A percentile compares a stretch with the other conserved stretches of the same genome.
Conservation (phyloP, 1,284 basidiomycete genomes). For the Tremellales sp. region DNA sequence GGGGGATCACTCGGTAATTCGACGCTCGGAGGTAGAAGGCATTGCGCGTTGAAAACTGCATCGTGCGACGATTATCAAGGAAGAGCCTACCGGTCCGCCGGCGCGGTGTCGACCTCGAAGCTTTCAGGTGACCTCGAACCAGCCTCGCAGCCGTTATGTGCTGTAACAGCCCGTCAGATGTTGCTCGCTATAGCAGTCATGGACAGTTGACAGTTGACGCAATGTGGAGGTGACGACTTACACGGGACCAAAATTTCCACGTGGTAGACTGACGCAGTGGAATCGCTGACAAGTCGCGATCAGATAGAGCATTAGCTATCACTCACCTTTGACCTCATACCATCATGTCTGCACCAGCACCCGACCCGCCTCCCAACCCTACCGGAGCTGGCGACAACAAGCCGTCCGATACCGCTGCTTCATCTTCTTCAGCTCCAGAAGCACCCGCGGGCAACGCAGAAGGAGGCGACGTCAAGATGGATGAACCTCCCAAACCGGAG, state of each 20-base stretch:
- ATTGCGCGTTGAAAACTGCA: constrained; percentile 44
- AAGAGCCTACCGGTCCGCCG: not conserved
- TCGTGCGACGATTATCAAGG: constrained; percentile 12
- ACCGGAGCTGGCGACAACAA: not conserved
- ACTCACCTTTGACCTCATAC: not conserved
- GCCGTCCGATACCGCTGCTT: not conserved
- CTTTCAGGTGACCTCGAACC: too few species aligned
- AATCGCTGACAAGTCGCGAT: constrained; percentile 23
- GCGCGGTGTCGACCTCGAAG: not conserved
- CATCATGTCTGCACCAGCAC: constrained; percentile 28
- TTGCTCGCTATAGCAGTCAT: too few species aligned
- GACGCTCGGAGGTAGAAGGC: constrained; percentile 42
- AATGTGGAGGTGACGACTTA: not conserved
- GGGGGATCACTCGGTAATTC: constrained; percentile 41
- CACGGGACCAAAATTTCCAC: constrained; percentile 13
- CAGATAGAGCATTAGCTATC: not conserved
- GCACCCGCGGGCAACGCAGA: constrained; percentile 1
- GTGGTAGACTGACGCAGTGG: not conserved
- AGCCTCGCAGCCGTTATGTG: too few species aligned
- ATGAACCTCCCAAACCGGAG: constrained; percentile 20
- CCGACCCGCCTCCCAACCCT: constrained; percentile 21
- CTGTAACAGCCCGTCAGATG: too few species aligned
- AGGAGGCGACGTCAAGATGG: constrained; percentile 31
- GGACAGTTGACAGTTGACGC: too few species aligned
- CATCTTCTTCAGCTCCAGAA: constrained; percentile 1